A percentile compares a stretch with the other conserved stretches of the same genome.
Evolutionary conservation across 805 yeast genomes (phyloP).

Genomic region (Yueomyces sinensis): DNA sequence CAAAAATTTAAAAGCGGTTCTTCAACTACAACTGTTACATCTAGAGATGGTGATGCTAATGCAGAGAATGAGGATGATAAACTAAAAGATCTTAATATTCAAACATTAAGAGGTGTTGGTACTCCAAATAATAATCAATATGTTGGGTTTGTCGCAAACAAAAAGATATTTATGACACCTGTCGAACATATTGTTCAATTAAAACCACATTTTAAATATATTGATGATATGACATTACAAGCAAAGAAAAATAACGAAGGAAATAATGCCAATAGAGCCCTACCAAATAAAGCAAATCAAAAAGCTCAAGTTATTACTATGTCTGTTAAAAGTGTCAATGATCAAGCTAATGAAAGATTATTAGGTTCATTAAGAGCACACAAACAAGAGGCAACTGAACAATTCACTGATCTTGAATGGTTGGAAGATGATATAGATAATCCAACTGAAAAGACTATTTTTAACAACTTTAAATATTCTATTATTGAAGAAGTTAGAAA

Average conservation of each 20-base stretch:
- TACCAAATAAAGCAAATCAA: constrained; percentile 17
- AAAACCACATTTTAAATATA: constrained; percentile 69
- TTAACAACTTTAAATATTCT: constrained; percentile 17
- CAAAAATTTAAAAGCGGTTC: constrained; percentile 44
- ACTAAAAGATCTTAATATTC: constrained; percentile 51
- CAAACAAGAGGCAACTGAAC: constrained; percentile 51
- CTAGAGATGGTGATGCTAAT: neutral
- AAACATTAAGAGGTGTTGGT: constrained; percentile 61
- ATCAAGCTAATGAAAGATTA: constrained; percentile 43
- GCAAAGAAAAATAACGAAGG: constrained; percentile 28
- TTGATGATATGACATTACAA: constrained; percentile 44
- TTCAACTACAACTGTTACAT: no score
- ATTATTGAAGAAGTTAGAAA: constrained; percentile 11
- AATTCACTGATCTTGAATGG: constrained; percentile 32
- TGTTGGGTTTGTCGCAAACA: constrained; percentile 31
- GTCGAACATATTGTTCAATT: constrained; percentile 60
- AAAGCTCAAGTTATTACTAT: constrained; percentile 58
- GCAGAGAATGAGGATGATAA: constrained; percentile 14
- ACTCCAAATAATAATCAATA: constrained; percentile 39
- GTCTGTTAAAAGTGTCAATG: constrained; percentile 53
- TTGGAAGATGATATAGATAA: no score
- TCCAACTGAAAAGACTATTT: no score
- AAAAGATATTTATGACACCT: constrained; percentile 49
- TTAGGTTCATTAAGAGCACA: constrained; percentile 61
- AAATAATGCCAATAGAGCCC: no score